Conservation (phyloP, 176 grass and related monocot genomes). For the Pontederia paniculata region DNA sequence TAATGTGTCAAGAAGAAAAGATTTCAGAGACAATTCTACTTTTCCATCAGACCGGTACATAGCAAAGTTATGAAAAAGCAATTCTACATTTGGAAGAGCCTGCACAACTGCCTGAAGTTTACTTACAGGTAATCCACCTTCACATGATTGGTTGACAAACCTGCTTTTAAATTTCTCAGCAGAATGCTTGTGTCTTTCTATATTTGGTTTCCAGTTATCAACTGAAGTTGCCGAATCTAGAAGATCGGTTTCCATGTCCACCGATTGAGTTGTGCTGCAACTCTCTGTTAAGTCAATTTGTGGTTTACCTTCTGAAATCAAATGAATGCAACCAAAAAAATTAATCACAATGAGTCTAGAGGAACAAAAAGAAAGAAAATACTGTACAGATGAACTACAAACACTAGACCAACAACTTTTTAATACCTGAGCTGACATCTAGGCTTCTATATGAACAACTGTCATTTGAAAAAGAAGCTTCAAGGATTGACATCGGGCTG, state of each 20-base stretch:
- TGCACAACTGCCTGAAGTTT: constrained; percentile 11
- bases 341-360: background rate
- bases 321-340: background rate
- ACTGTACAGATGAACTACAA: background rate
- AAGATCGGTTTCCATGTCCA: background rate
- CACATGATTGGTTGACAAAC: background rate
- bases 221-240: constrained; percentile 3
- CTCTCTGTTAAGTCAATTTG: constrained; percentile 6
- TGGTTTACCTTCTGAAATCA: constrained; percentile 12
- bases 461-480: constrained; percentile 33
- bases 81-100: constrained; percentile 35
- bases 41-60: background rate
- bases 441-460: constrained; percentile 21
- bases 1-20: constrained; percentile 29
- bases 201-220: background rate
- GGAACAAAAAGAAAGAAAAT: background rate
- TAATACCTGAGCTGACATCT: constrained; percentile 28
- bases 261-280: constrained; percentile 8
- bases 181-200: constrained; percentile 9
- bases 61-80: constrained; percentile 39
- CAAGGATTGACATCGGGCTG: constrained; percentile 26
- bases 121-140: constrained; percentile 12
- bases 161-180: constrained; percentile 1
- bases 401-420: background rate
- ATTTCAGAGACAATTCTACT: constrained; percentile 8